Percentiles rank a stretch among this genome's conserved stretches.
Evolutionary conservation across 495 filamentous ascomycete species (phyloP).

Genomic region (Thozetella sp.): DNA sequence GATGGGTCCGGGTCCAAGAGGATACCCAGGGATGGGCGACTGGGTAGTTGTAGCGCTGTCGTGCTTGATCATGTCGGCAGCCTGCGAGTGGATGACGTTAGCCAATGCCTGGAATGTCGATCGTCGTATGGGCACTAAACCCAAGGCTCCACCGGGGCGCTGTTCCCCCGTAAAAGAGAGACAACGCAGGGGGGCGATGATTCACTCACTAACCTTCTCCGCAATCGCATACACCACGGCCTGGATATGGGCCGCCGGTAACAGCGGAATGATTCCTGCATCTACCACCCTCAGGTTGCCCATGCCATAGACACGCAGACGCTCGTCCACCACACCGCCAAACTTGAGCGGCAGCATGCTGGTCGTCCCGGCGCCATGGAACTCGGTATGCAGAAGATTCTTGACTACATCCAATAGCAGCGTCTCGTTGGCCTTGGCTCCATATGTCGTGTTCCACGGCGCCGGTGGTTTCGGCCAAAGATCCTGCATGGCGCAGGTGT

Average conservation of each 20-base stretch:
- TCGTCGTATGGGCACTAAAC: no score
- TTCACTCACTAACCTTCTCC: no score
- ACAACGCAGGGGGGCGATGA: neutral
- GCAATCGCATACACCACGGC: constrained; percentile 52
- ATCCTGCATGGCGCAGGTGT: neutral
- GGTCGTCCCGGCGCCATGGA: neutral
- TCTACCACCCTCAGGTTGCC: constrained; percentile 39
- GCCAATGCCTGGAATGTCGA: no score
- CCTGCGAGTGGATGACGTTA: neutral
- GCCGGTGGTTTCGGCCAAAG: neutral
- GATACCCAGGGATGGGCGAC: neutral
- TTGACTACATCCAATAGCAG: neutral
- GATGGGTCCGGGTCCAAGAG: neutral
- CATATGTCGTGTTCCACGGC: neutral
- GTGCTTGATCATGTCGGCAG: neutral
- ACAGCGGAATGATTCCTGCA: constrained; percentile 41
- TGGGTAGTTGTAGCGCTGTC: neutral
- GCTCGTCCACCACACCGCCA: constrained; percentile 27
- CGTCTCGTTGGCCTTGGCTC: neutral
- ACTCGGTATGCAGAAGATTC: neutral
- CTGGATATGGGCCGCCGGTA: constrained; percentile 42
- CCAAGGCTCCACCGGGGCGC: neutral
- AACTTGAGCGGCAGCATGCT: neutral
- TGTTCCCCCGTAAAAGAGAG: neutral
- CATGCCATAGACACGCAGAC: constrained; percentile 31